These are phyloP conservation scores for Leishmania aethiopica DNA, from an alignment of 208 protist species.

Conservation along the genomic window DNA sequence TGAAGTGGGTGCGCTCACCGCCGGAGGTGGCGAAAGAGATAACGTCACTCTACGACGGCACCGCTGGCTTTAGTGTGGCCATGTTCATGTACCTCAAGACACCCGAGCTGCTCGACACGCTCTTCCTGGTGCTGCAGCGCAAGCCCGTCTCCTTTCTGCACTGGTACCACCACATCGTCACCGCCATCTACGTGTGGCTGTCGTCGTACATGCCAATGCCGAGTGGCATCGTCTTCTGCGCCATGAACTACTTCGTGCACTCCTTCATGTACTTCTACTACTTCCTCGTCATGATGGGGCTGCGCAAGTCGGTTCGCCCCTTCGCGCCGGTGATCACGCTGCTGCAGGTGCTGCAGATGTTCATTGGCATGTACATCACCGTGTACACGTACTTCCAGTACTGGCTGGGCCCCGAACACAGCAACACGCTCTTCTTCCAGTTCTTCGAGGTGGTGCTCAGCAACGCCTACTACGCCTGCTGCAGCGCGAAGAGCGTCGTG, in stretches of 20 bases:
- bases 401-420: constrained; percentile 27
- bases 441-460: constrained; percentile 10
- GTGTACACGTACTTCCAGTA: constrained; percentile 42
- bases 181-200: constrained; percentile 90
- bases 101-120: constrained; percentile 78
- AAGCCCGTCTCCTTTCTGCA: constrained; percentile 48
- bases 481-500: constrained; percentile 28
- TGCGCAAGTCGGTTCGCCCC: constrained; percentile 54
- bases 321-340: constrained; percentile 79
- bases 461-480: constrained; percentile 3
- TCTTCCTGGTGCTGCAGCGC: constrained; percentile 64
- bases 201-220: constrained; percentile 47
- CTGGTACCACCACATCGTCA: constrained; percentile 44
- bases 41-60: constrained; percentile 24
- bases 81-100: constrained; percentile 75
- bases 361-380: constrained; percentile 77
- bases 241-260: constrained; percentile 60
- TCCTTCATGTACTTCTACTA: constrained; percentile 96
- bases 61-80: constrained; percentile 40
- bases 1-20: constrained; percentile 16
- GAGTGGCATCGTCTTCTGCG: constrained; percentile 44
- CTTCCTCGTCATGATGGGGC: constrained; percentile 56
- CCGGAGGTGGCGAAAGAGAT: constrained; percentile 3
- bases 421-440: constrained; percentile 21
- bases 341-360: constrained; percentile 92